Percentiles rank a stretch among this genome's conserved stretches.
These are phyloP conservation scores for Achaetomium macrosporum DNA, from an alignment of 2,329 filamentous ascomycete species.

Conservation along the genomic window DNA sequence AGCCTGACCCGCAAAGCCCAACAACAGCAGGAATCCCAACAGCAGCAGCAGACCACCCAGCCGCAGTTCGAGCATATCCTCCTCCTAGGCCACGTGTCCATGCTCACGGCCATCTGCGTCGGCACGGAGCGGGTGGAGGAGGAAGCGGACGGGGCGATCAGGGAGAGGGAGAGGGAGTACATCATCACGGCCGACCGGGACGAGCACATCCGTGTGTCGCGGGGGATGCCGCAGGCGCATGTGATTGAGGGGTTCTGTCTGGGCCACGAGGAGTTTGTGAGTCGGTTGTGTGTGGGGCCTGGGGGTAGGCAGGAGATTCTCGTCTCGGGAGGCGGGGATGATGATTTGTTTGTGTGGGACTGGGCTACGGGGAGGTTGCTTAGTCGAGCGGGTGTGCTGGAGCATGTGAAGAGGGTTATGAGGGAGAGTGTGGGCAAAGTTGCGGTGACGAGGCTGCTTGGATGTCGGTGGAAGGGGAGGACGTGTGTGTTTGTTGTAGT, in stretches of 20 bases:
- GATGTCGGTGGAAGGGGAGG: slow-evolving; percentile 14
- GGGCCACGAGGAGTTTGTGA: slow-evolving; percentile 81
- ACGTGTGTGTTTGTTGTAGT: slow-evolving; percentile 36
- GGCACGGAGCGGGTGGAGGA: neutral
- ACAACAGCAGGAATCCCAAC: neutral
- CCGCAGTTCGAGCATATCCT: slow-evolving; percentile 65
- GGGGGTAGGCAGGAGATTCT: slow-evolving; percentile 52
- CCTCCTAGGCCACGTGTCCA: slow-evolving; percentile 87
- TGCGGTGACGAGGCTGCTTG: slow-evolving; percentile 41
- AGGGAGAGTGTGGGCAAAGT: slow-evolving; percentile 34
- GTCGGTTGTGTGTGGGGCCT: slow-evolving; percentile 61
- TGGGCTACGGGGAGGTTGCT: slow-evolving; percentile 59
- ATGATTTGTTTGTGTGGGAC: slow-evolving; percentile 73
- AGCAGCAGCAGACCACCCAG: neutral
- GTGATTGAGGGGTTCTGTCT: slow-evolving; percentile 87
- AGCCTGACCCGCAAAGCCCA: slow-evolving; percentile 27
- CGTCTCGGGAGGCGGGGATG: slow-evolving; percentile 82
- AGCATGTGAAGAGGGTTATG: slow-evolving; percentile 32
- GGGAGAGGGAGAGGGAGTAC: slow-evolving; percentile 33
- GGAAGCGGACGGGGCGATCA: too few relatives aligned
- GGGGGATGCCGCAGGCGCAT: slow-evolving; percentile 71
- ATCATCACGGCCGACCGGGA: slow-evolving; percentile 54
- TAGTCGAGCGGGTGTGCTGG: slow-evolving; percentile 48
- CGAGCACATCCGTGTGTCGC: slow-evolving; percentile 80
- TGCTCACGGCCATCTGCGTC: slow-evolving; percentile 69